Evolutionary conservation across 371 early-diverging fungal species (phyloP).

Genomic region (Circinella umbellata): DNA sequence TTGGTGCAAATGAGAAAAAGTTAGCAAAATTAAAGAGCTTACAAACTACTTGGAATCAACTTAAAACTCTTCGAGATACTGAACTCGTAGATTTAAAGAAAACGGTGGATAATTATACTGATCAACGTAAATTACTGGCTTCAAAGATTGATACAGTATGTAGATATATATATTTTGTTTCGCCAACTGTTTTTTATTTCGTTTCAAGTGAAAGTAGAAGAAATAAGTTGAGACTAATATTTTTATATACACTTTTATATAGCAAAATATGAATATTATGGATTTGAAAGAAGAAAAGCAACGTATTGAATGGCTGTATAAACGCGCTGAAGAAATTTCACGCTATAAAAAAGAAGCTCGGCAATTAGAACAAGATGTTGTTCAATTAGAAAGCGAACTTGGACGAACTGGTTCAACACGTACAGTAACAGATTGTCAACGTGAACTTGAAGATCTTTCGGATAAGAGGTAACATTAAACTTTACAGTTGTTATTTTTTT

Average conservation of each 20-base stretch:
- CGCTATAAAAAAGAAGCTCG: conserved; percentile 44
- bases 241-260: neutral
- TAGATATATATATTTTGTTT: too few relatives aligned
- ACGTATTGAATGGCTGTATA: conserved; percentile 25
- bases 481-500: too few relatives aligned
- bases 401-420: conserved; percentile 62
- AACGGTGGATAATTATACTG: conserved; percentile 48
- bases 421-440: conserved; percentile 71
- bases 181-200: neutral
- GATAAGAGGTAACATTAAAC: conserved; percentile 42
- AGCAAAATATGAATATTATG: conserved; percentile 25
- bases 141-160: conserved; percentile 16
- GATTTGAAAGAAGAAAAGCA: conserved; percentile 25
- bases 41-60: conserved; percentile 48
- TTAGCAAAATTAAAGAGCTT: conserved; percentile 46
- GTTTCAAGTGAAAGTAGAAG: neutral
- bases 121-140: conserved; percentile 33
- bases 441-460: conserved; percentile 58
- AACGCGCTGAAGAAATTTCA: conserved; percentile 44
- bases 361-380: conserved; percentile 46
- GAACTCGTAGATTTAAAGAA: conserved; percentile 29
- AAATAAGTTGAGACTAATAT: too few relatives aligned
- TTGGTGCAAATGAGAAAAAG: conserved; percentile 11
- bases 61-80: conserved; percentile 28
- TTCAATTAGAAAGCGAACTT: conserved; percentile 61